These are phyloP conservation scores for Polygonum aviculare DNA, from an alignment of 148 eudicot species.

Conservation along the genomic window DNA sequence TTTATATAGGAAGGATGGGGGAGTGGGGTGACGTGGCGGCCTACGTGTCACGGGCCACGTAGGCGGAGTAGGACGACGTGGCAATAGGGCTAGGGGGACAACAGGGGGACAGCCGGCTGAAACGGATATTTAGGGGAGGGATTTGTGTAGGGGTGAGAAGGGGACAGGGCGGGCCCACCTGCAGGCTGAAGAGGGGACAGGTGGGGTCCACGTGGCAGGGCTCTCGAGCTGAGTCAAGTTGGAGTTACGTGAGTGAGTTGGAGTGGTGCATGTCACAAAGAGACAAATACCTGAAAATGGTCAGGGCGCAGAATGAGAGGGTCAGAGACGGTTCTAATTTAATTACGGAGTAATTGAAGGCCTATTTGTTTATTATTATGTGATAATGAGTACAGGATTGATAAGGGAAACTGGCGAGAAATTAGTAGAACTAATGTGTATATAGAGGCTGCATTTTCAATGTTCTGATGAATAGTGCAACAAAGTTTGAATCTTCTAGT, in stretches of 20 bases:
- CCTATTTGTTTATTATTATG: not conserved
- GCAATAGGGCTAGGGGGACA: not conserved
- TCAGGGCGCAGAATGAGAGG: not conserved
- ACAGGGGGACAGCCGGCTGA: not conserved
- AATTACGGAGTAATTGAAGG: too few species aligned
- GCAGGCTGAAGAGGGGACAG: conserved; percentile 15
- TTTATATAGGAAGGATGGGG: conserved; percentile 21
- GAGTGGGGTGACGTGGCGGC: not conserved
- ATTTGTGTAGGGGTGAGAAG: conserved; percentile 13
- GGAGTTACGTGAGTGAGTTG: not conserved
- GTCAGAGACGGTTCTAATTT: not conserved
- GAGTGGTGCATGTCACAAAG: not conserved
- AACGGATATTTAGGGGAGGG: not conserved
- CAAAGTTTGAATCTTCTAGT: too few species aligned
- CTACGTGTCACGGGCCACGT: not conserved
- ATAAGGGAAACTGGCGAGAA: too few species aligned
- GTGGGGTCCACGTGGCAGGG: not conserved
- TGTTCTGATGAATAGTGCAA: too few species aligned
- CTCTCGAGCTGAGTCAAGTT: not conserved
- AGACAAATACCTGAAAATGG: not conserved
- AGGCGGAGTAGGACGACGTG: not conserved
- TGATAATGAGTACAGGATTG: too few species aligned
- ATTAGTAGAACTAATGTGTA: too few species aligned
- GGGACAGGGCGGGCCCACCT: conserved; percentile 31
- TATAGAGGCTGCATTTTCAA: too few species aligned